phyloP scores from a whole-genome alignment of 768 basidiomycete genomes.

The Mrakia gelida region DNA sequence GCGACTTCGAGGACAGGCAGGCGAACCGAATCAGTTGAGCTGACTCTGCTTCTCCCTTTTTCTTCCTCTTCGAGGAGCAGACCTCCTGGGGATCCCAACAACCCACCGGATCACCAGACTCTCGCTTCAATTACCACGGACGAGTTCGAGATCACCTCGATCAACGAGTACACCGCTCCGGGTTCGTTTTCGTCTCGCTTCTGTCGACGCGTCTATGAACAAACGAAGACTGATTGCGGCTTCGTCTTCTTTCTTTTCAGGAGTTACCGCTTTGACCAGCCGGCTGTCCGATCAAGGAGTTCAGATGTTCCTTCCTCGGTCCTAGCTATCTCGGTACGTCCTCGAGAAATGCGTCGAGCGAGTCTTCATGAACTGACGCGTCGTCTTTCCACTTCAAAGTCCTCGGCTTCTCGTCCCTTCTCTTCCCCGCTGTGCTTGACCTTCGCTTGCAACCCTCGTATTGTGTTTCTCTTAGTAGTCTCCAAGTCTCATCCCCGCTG shows the following conservation, averaged over 20 bases:
- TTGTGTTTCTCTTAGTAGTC: background rate
- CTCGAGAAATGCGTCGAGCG: background rate
- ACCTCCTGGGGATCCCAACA: slow-evolving; percentile 19
- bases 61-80: slow-evolving; percentile 7
- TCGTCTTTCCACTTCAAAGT: background rate
- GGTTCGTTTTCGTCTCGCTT: background rate
- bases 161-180: slow-evolving; percentile 22
- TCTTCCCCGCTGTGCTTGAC: too few species aligned
- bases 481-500: background rate
- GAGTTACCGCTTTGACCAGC: background rate
- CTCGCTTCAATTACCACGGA: slow-evolving; percentile 17
- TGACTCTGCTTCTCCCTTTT: background rate
- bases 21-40: background rate
- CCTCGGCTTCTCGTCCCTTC: background rate
- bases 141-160: slow-evolving; percentile 17
- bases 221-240: background rate
- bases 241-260: background rate
- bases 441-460: background rate
- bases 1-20: background rate
- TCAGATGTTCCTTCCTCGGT: background rate
- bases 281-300: background rate
- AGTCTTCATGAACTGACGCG: background rate
- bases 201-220: background rate
- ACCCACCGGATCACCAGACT: slow-evolving; percentile 25
- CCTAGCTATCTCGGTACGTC: background rate